These are phyloP conservation scores for Quillaja saponaria DNA, from an alignment of 306 rosid genomes.

Conservation along the genomic window DNA sequence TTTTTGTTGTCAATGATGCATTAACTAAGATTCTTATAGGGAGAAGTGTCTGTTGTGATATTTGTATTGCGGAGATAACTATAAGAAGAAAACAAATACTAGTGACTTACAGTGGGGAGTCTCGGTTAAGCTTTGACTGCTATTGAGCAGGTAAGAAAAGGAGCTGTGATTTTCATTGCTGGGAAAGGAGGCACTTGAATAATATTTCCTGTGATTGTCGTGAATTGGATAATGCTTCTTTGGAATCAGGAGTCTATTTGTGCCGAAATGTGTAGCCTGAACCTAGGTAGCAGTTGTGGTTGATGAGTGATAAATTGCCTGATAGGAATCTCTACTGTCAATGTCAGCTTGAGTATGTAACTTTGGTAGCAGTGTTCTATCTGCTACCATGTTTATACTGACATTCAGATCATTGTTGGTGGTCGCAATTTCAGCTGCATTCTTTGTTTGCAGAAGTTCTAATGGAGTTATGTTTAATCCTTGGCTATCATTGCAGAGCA, in stretches of 20 bases:
- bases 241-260: conserved; percentile 32
- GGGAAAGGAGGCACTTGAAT: conserved; percentile 33
- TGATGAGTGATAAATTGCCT: conserved; percentile 12
- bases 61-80: conserved; percentile 2
- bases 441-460: conserved; percentile 36
- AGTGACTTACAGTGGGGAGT: conserved; percentile 47
- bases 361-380: conserved; percentile 42
- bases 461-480: conserved; percentile 33
- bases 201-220: conserved; percentile 27
- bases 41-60: not conserved
- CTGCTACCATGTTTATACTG: conserved; percentile 39
- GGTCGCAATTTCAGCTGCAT: conserved; percentile 32
- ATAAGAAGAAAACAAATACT: not conserved
- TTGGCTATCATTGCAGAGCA: conserved; percentile 27
- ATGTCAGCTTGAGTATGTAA: conserved; percentile 29
- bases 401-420: conserved; percentile 29
- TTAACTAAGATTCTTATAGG: not conserved
- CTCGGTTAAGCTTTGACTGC: conserved; percentile 38
- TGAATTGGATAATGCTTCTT: conserved; percentile 36
- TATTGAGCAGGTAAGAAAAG: conserved; percentile 38
- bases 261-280: conserved; percentile 27
- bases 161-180: conserved; percentile 37
- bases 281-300: conserved; percentile 28
- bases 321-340: conserved; percentile 1
- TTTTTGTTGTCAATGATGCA: conserved; percentile 14